Base-by-base conservation (phyloP, 140 eudicot genomes). In the Bidens hawaiensis region DNA sequence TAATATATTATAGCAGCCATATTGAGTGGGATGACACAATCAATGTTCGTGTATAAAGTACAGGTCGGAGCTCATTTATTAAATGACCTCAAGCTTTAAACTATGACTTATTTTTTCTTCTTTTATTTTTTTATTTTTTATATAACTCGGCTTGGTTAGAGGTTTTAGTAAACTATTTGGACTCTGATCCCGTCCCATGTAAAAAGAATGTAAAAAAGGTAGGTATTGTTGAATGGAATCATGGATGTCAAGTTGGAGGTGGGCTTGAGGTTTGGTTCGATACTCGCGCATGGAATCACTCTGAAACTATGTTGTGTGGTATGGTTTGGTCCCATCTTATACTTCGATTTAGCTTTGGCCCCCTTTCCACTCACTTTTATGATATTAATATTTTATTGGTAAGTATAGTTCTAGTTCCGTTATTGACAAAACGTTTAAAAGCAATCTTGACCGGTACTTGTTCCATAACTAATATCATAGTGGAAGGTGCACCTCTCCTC, bases 311-410 rank as follows among this genome's bases (percentile, higher is more conserved):
- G 71, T 43, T 45, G 55, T 33, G 42, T 54, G 49, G 43, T 31
- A 24, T 30, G 23, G 53, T 72, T 55, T 71, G 64, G 67, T 72
- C 67, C 59, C 60, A 64, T 55, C 66, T 56, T 70, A 43, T 64
- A 64, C 77, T 45, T n/a, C 31, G 26, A 64, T 64, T 55, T 72
- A 55, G 67, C 67, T 42, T 30, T 72, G 70, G 41, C 71, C 59
- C 71, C 19, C 22, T 26, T 48, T 60, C 62, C 68, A 60, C 75
- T 60, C 68, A 17, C 8, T 31, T 31, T 10, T 5, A 31, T 31
- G 13, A 36, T 36, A 36, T 36, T 7, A 36, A 11, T 36, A 9
- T 36, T 36, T 36, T 36, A 36, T 36, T 36, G 43, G 43, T 36
- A 36, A 36, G 12, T 9, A 36, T 36, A 36, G 10, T 36, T 36